Conservation (phyloP, 2,329 filamentous ascomycete species). For the Ceratocystis diversiconidia region DNA sequence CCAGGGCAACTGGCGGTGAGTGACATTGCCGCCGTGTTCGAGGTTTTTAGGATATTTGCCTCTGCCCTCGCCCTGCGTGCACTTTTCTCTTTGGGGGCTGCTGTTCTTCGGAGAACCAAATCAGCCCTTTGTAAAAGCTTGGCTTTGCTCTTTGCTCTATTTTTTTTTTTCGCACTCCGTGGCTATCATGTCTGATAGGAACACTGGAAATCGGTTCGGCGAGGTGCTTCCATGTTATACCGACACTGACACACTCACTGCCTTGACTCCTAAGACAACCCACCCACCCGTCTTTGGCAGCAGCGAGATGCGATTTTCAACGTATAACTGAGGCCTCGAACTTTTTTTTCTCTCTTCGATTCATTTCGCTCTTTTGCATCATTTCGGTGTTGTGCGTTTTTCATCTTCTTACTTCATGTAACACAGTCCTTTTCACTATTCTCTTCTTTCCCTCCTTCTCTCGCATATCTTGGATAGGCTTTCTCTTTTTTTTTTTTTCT, state of each 20-base stretch:
- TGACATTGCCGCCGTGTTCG: background rate
- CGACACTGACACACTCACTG: too few species aligned
- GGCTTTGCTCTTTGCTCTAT: background rate
- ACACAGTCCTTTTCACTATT: conserved; percentile 1
- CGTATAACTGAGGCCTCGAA: too few species aligned
- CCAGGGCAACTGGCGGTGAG: conserved; percentile 63
- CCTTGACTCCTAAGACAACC: too few species aligned
- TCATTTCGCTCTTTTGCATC: conserved; percentile 9
- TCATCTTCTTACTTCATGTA: conserved; percentile 4
- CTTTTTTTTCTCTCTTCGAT: background rate
- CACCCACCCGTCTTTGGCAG: too few species aligned
- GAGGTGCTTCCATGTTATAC: background rate
- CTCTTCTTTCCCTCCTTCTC: background rate
- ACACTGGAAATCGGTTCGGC: background rate
- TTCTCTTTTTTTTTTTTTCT: background rate
- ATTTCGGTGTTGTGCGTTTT: background rate
- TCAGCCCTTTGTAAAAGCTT: background rate
- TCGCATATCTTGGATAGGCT: background rate
- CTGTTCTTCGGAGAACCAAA: background rate
- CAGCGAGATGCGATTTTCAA: too few species aligned
- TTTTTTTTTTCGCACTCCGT: background rate
- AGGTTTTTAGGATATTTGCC: background rate
- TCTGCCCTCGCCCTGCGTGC: background rate
- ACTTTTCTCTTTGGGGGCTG: background rate
- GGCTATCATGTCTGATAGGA: conserved; percentile 4